Conservation (phyloP, 306 rosid species). For the Herpetospermum pedunculosum region DNA sequence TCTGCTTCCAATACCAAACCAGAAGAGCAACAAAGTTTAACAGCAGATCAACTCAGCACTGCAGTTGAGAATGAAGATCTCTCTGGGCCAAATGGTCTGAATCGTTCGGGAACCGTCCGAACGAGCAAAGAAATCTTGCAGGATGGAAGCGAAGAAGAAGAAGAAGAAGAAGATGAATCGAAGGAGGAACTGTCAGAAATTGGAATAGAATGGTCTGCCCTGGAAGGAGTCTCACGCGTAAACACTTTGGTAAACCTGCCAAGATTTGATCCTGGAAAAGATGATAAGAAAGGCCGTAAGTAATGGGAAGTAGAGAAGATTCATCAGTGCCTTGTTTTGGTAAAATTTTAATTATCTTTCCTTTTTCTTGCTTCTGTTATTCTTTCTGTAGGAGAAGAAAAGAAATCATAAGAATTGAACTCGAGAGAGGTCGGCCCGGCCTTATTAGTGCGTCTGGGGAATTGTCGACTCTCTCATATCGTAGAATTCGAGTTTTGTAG, state of each 20-base stretch:
- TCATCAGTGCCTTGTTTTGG: constrained; percentile 13
- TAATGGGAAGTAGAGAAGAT: constrained; percentile 17
- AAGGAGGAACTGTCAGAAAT: constrained; percentile 36
- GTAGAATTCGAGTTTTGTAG: constrained; percentile 34
- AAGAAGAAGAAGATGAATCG: constrained; percentile 19
- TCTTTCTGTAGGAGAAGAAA: constrained; percentile 5
- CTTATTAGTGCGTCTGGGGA: constrained; percentile 75
- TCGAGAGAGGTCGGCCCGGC: constrained; percentile 47
- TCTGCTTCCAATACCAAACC: constrained; percentile 36
- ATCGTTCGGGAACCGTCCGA: constrained; percentile 37
- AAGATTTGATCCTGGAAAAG: constrained; percentile 71
- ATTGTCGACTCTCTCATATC: constrained; percentile 21
- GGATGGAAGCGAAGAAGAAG: constrained; percentile 29
- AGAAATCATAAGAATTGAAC: constrained; percentile 15
- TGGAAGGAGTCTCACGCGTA: constrained; percentile 95
- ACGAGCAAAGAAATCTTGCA: constrained; percentile 20
- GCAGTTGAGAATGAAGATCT: constrained; percentile 23
- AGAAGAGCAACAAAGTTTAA: constrained; percentile 24
- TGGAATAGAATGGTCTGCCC: constrained; percentile 84
- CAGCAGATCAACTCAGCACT: constrained; percentile 19
- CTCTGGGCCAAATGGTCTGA: constrained; percentile 21
- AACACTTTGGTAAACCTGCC: constrained; percentile 87
- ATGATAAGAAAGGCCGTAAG: constrained; percentile 34
- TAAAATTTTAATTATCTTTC: constrained; percentile 5
- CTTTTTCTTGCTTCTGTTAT: constrained; percentile 12